A percentile compares a stretch with the other conserved stretches of the same genome.
phyloP scores from a whole-genome alignment of 257 asterid genomes.

The Plantago ovata region DNA sequence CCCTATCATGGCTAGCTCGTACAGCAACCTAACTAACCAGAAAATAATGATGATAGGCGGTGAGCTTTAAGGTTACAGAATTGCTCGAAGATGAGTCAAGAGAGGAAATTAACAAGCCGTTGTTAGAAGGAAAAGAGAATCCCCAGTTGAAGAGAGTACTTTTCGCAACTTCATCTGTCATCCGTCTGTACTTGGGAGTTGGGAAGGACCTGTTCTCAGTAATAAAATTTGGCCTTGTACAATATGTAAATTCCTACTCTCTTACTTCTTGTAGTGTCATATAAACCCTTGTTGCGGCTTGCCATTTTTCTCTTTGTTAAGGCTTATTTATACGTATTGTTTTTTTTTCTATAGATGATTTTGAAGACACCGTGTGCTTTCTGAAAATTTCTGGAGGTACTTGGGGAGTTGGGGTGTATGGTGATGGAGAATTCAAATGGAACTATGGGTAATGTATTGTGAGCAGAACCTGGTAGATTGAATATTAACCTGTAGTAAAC shows the following conservation, averaged over 20 bases:
- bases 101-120: conserved; percentile 48
- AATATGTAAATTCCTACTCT: conserved; percentile 53
- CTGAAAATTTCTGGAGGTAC: conserved; percentile 68
- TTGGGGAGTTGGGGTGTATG: conserved; percentile 84
- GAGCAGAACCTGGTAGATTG: not conserved
- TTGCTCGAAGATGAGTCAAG: conserved; percentile 71
- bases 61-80: conserved; percentile 49
- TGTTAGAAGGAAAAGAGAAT: conserved; percentile 47
- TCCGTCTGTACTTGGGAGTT: conserved; percentile 64
- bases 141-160: conserved; percentile 28
- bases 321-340: not conserved
- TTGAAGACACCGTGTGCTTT: conserved; percentile 81
- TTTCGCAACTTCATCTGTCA: conserved; percentile 49
- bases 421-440: conserved; percentile 94
- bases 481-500: not conserved
- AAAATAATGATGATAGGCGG: conserved; percentile 53
- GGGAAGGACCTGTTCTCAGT: conserved; percentile 64
- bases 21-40: conserved; percentile 1
- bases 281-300: not conserved
- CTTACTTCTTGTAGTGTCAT: not conserved
- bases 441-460: conserved; percentile 63
- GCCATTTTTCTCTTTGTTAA: too few species aligned
- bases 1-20: not conserved
- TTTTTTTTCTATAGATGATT: conserved; percentile 69
- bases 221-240: conserved; percentile 86